These are phyloP conservation scores for Solanum arcanum DNA, from an alignment of 257 asterid species.

Conservation along the genomic window DNA sequence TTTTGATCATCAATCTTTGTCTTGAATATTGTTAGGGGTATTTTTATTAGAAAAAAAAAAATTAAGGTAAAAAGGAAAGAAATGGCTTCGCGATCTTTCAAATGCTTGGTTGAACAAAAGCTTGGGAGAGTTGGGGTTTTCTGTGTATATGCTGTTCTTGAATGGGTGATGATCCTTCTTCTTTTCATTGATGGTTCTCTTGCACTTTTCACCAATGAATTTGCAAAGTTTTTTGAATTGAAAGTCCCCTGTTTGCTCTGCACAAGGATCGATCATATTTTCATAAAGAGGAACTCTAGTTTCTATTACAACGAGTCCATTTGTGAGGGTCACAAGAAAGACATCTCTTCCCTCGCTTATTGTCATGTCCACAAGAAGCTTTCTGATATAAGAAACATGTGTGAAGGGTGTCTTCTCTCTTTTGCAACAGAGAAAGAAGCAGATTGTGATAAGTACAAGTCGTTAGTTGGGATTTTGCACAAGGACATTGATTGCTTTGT, in stretches of 20 bases:
- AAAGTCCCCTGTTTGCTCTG: constrained; percentile 73
- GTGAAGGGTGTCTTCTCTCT: constrained; percentile 69
- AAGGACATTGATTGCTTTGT: constrained; percentile 36
- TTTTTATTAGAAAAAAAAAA: neutral
- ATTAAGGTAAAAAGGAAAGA: too few relatives aligned
- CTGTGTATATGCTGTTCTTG: constrained; percentile 49
- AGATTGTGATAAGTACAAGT: constrained; percentile 27
- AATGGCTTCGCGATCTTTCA: constrained; percentile 11
- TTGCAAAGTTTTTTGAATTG: constrained; percentile 53
- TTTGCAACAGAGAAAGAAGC: constrained; percentile 51
- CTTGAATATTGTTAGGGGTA: neutral
- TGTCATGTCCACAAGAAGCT: constrained; percentile 71
- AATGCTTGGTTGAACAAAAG: constrained; percentile 36
- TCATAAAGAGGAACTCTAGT: constrained; percentile 32
- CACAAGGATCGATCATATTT: constrained; percentile 58
- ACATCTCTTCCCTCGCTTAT: constrained; percentile 70
- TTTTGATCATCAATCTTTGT: constrained; percentile 3
- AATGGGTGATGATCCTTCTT: constrained; percentile 55
- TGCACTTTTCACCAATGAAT: constrained; percentile 50
- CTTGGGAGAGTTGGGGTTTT: constrained; percentile 49
- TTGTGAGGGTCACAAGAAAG: constrained; percentile 76
- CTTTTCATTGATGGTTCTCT: constrained; percentile 66
- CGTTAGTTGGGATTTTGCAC: constrained; percentile 60
- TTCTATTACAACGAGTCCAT: constrained; percentile 66
- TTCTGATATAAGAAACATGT: constrained; percentile 61